Evolutionary conservation across 2,329 filamentous ascomycete species (phyloP), one percentile per base, ranked within the genome.

Genomic region (Alternaria sp.): DNA sequence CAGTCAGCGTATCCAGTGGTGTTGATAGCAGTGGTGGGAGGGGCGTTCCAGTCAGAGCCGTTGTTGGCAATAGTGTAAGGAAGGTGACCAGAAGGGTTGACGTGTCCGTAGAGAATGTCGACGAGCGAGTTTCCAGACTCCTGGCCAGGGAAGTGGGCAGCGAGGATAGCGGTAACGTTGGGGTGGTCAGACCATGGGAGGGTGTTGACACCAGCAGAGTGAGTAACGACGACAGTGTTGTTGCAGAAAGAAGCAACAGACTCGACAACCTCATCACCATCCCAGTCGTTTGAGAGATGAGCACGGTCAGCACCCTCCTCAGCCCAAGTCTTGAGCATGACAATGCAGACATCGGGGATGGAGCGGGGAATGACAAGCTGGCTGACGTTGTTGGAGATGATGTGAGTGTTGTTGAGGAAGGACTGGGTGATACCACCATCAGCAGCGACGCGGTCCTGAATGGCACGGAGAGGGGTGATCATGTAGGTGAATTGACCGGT

Each of bases 51-150:
- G 74, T 97, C 92, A 30, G 85, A 82, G 1, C 90, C 82, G 1
- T 83, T 84, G 70, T 89, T 89, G 10, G 92, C 92, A 46, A 97
- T 90, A 1, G 93, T 97, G 79, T 96, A 97, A 0, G 94, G 93
- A 2, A 97, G 82, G 59, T 92, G 90, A 20, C 94, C 93, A 51
- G 88, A 92, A 0, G 90, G 89, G 71, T 93, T 94, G 11, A 89
- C 85, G 25, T 90, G 85, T 8, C 94, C 94, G 60, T 94, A 92
- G 2, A 97, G 82, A 3, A 81, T 66, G 53, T 81, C 80, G 38
- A 76, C 74, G 44, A 81, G 68, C 10, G 77, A 76, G 69, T 81
- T 72, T 18, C 80, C 80, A 14, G 69, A 71, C 65, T 82, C 78
- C 63, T 82, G 73, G n/a, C 81, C 80, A 4, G 79, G 78, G 51